Evolutionary conservation across 768 basidiomycete genomes (phyloP), one percentile per base, ranked within the genome.

Genomic region (Tulasnella sp.): DNA sequence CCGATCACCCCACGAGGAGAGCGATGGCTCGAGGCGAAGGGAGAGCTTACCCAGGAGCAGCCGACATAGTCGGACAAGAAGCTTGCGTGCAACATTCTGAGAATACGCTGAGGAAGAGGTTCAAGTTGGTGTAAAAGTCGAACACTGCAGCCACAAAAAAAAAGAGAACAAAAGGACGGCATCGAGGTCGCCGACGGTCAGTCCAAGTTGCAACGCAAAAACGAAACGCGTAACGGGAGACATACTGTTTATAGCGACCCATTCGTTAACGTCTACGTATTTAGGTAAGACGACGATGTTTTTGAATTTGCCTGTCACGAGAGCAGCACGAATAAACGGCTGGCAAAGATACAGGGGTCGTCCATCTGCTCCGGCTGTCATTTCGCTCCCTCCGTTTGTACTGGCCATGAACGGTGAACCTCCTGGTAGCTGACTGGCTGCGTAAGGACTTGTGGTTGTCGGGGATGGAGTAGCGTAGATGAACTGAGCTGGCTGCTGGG

Each of bases 51-150:
- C 84, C 84, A 5, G 85, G 84, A 26, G 86, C 86, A n/a, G 86
- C 86, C 16, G 85, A 84, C 87, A 88, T 88, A 18, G 86, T 86
- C 6, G 85, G 86, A 81, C 87, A 87, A 44, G 84, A 83, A 73
- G 86, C 85, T n/a, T 84, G 82, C 0, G 86, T 87, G 80, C 86
- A 87, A 79, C 85, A 86, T 79, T 87, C 86, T 29, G 85, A 85
- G 26, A 87, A 81, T 74, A 85, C 84, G 35, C 84, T 85, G 81
- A 87, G 86, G 79, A 87, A 88, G 79, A 86, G 84, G 79, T 87
- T 87, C 76, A 88, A 82, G 80, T 87, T 88, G 82, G 87, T 85
- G 83, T 86, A 87, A 78, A 87, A 86, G 81, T 88, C 87, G 80
- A 87, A 86, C 73, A 87, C 87, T 87, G 80, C 15, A 18, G 44